Conservation (phyloP, 176 grass and related monocot species). For the Avena sativa region DNA sequence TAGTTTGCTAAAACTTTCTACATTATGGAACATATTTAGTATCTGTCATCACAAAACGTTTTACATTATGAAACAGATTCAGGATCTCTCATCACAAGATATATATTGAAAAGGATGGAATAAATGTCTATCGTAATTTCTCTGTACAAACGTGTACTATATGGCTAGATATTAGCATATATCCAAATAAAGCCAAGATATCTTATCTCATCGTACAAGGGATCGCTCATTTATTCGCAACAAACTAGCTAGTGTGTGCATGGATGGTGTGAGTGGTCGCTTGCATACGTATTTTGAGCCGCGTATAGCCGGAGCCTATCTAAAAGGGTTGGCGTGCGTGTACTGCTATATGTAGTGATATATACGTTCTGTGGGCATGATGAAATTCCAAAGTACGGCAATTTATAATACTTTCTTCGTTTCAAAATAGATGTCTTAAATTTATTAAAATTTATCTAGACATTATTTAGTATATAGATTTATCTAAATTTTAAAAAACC, state of each 20-base stretch:
- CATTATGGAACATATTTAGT: no score
- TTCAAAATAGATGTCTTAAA: no score
- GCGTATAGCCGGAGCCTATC: constrained; percentile 21
- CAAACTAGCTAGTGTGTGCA: constrained; percentile 30
- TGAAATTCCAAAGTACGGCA: neutral
- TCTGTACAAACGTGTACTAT: constrained; percentile 26
- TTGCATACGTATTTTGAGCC: constrained; percentile 18
- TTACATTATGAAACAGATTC: no score
- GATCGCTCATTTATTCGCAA: constrained; percentile 38
- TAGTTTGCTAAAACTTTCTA: no score
- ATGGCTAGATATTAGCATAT: neutral
- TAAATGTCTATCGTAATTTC: constrained; percentile 1
- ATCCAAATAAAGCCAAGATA: constrained; percentile 7
- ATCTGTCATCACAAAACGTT: no score
- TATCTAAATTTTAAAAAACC: no score
- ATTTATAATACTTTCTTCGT: no score
- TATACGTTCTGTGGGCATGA: neutral
- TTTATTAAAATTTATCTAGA: no score
- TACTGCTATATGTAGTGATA: neutral
- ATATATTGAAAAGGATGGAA: neutral
- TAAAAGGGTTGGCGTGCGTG: constrained; percentile 13
- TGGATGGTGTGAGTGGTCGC: neutral
- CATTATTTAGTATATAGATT: no score
- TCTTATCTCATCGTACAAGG: constrained; percentile 50
- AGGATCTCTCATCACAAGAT: neutral